phyloP scores from a whole-genome alignment of 192 early-diverging fungal species.

The Phycomyces nitens region DNA sequence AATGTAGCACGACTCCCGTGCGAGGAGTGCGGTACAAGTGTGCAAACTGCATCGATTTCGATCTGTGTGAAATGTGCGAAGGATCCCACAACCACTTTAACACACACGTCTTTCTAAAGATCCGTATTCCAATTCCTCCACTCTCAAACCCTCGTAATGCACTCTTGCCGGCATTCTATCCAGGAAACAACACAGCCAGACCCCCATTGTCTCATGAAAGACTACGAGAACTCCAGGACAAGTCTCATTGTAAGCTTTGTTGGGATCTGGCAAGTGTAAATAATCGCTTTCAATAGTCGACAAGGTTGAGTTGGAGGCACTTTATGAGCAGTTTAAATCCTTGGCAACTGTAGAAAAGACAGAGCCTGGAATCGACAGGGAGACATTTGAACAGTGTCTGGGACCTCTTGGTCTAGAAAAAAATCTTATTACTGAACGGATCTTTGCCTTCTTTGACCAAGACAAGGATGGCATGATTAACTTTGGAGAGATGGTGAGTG shows the following conservation, averaged over 20 bases:
- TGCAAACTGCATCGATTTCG: conserved; percentile 89
- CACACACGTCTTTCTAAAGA: conserved; percentile 88
- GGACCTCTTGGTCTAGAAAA: conserved; percentile 80
- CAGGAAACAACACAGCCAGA: conserved; percentile 37
- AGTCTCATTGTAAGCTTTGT: conserved; percentile 65
- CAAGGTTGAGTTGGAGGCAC: conserved; percentile 75
- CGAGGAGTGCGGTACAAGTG: conserved; percentile 91
- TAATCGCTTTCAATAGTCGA: conserved; percentile 57
- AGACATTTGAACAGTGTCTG: conserved; percentile 82
- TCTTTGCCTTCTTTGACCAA: conserved; percentile 89
- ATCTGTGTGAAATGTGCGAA: conserved; percentile 92
- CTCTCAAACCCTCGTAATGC: conserved; percentile 75
- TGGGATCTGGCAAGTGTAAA: background rate
- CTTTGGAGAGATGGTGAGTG: conserved; percentile 81
- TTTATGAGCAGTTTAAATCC: conserved; percentile 85
- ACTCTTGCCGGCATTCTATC: conserved; percentile 75
- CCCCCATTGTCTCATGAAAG: conserved; percentile 31
- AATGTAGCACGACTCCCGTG: conserved; percentile 83
- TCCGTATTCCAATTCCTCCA: conserved; percentile 88
- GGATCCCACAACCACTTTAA: conserved; percentile 64
- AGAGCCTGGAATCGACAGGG: conserved; percentile 68
- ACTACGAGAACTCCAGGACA: conserved; percentile 45
- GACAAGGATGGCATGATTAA: conserved; percentile 73
- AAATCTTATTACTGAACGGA: conserved; percentile 81
- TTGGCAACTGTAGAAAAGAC: conserved; percentile 64